Base-by-base conservation (phyloP, 768 basidiomycete species). In the Lentinula edodes region DNA sequence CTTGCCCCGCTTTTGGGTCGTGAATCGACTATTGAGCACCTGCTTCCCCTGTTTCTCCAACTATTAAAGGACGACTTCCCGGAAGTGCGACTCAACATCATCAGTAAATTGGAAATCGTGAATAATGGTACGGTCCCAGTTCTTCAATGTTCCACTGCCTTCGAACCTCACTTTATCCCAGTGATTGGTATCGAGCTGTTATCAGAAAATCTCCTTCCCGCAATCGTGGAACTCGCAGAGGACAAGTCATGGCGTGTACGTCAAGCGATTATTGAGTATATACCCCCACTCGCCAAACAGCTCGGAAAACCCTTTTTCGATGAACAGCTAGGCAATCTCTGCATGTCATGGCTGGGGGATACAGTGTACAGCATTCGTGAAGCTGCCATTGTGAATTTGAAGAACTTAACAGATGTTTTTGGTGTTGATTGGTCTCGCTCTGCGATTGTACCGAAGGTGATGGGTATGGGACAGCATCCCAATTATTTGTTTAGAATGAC, bases 161-260 rank as follows among this genome's bases (percentile, higher is more conserved):
- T 23, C 23, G 28, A 10, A 48, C 20, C 46, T 43, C 23, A 56
- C 60, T 38, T 61, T 2, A 18, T 23, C 8, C 9, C 64, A 95
- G 97, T 98, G n/a, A 98, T 99, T 66, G 97, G 97, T 51, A 97
- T 98, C 68, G 93, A 98, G 63, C 81, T 94, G 35, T 78, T 99
- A 56, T 93, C 94, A 1, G 94, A 95, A 66, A 95, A 93, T 66
- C 88, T 99, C 41, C 84, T 99, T 35, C 97, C 97, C 8, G 97
- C 97, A 41, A 98, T 99, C 66, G 91, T 98, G 64, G 93, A 98
- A 71, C 81, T 99, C 38, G 97, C 97, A 7, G 96, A 98, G 74
- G 97, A 99, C 80, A 99, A 98, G 73, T 97, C 97, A 63, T 99
- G 97, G 97, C 90, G 97, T 34, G 96, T 99, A 18, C 90, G 97